Evolutionary conservation across 2,329 filamentous ascomycete species (phyloP).

Genomic region (Chalaropsis ovoidea): DNA sequence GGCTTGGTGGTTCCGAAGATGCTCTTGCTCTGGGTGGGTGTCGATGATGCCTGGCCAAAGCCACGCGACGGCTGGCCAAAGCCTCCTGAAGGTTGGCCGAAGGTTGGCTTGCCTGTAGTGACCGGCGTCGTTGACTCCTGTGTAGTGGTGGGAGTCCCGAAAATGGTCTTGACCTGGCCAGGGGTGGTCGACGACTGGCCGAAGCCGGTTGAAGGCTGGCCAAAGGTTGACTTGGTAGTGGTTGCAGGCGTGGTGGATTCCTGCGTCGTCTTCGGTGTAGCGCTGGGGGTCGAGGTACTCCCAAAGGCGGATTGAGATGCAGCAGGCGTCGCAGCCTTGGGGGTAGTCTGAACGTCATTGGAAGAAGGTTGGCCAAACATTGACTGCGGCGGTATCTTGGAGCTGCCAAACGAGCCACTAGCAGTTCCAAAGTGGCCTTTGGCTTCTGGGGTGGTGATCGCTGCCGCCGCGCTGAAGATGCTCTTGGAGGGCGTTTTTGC

Average conservation of each 20-base stretch:
- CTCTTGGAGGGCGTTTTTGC: constrained; percentile 35
- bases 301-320: not conserved
- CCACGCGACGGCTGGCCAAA: not conserved
- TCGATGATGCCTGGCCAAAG: constrained; percentile 1
- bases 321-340: not conserved
- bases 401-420: constrained; percentile 7
- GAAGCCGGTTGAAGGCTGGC: constrained; percentile 11
- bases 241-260: not conserved
- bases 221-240: constrained; percentile 16
- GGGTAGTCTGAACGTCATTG: not conserved
- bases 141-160: not conserved
- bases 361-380: not conserved
- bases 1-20: constrained; percentile 16
- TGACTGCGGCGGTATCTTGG: constrained; percentile 6
- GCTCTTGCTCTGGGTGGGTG: constrained; percentile 16
- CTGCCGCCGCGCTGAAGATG: constrained; percentile 28
- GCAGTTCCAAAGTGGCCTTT: constrained; percentile 15
- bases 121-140: constrained; percentile 1
- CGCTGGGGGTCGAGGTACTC: not conserved
- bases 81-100: constrained; percentile 3
- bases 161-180: constrained; percentile 5
- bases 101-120: constrained; percentile 8
- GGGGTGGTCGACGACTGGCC: constrained; percentile 12
- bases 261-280: not conserved
- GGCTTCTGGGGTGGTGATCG: constrained; percentile 14